phyloP scores from a whole-genome alignment of 1,139 yeast genomes.

The Yamadazyma jaroonii region DNA sequence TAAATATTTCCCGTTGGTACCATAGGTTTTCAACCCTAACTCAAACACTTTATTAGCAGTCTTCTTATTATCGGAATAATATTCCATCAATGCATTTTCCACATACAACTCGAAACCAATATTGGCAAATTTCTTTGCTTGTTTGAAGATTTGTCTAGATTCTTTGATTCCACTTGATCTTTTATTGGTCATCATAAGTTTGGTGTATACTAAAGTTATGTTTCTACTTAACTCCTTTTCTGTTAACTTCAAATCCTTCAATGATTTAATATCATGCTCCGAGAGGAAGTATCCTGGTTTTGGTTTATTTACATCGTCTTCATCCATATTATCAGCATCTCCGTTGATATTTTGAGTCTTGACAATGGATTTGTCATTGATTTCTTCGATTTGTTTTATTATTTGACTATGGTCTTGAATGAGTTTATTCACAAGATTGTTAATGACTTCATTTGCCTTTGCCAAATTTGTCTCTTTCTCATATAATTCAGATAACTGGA shows the following conservation, averaged over 20 bases:
- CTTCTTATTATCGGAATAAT: conserved; percentile 59
- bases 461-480: conserved; percentile 58
- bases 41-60: conserved; percentile 80
- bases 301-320: conserved; percentile 13
- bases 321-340: conserved; percentile 11
- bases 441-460: conserved; percentile 53
- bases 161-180: conserved; percentile 66
- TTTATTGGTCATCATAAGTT: conserved; percentile 59
- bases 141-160: conserved; percentile 66
- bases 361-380: conserved; percentile 18
- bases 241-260: conserved; percentile 20
- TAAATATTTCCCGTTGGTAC: conserved; percentile 59
- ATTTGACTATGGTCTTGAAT: conserved; percentile 29
- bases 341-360: conserved; percentile 7
- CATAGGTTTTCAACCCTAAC: conserved; percentile 66
- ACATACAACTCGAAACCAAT: conserved; percentile 75
- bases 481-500: conserved; percentile 65
- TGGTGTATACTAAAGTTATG: conserved; percentile 52
- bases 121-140: conserved; percentile 47
- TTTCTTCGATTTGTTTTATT: conserved; percentile 20
- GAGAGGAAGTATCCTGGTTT: conserved; percentile 17
- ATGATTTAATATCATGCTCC: conserved; percentile 24
- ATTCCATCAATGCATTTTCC: conserved; percentile 82
- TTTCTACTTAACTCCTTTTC: conserved; percentile 28
- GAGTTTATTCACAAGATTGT: conserved; percentile 44